Conservation (phyloP, 345 rosid species). For the Nephelium lappaceum region DNA sequence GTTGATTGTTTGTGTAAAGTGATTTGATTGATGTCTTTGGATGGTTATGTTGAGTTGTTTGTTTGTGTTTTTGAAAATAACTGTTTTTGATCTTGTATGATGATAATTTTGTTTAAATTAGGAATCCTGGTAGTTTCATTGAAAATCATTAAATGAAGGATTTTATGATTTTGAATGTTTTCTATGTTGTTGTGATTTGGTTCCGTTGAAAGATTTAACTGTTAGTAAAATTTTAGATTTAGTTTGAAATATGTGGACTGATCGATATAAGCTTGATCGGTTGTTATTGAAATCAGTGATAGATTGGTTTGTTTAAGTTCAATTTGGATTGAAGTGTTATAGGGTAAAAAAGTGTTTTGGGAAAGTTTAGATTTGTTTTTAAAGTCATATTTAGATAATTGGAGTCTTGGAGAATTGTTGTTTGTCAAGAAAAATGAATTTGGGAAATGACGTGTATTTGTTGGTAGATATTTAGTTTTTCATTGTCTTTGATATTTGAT, state of each 20-base stretch:
- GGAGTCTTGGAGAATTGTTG: neutral
- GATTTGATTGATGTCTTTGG: neutral
- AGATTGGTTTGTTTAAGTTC: neutral
- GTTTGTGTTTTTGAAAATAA: neutral
- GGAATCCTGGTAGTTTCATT: neutral
- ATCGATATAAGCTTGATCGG: neutral
- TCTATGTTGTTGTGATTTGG: neutral
- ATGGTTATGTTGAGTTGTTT: neutral
- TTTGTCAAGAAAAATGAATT: neutral
- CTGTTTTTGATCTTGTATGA: neutral
- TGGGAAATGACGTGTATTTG: neutral
- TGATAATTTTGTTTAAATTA: neutral
- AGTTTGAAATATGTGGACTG: neutral
- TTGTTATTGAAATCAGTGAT: neutral
- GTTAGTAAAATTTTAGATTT: neutral
- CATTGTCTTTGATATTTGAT: neutral
- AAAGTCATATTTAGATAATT: neutral
- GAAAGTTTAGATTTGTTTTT: neutral
- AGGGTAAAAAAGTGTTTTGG: neutral
- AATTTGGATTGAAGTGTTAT: neutral
- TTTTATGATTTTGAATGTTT: neutral
- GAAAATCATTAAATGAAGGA: neutral
- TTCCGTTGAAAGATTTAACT: neutral
- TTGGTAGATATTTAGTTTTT: neutral
- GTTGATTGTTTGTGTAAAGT: conserved; percentile 9